These are phyloP conservation scores for Ophiostoma ulmi DNA, from an alignment of 2,329 filamentous ascomycete species.

Conservation along the genomic window DNA sequence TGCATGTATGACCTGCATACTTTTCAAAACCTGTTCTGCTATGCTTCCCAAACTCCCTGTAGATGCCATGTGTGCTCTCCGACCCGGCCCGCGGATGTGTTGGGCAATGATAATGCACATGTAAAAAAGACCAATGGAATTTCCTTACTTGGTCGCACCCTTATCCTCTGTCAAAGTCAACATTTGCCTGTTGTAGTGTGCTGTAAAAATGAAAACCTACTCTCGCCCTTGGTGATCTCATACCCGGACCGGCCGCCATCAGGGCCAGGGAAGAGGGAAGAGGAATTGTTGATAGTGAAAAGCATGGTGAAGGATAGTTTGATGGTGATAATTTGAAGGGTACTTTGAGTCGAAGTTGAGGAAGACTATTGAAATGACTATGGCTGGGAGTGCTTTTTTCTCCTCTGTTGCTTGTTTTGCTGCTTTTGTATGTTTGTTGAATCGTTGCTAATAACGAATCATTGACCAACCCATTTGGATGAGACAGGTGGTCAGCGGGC, in stretches of 20 bases:
- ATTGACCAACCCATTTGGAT: neutral
- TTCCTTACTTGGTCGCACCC: constrained; percentile 16
- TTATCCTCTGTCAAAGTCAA: constrained; percentile 19
- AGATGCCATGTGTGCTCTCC: neutral
- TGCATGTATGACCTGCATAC: neutral
- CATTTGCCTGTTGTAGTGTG: neutral
- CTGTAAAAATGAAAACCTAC: neutral
- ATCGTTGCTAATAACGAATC: neutral
- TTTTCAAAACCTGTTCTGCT: neutral
- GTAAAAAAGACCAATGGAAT: neutral
- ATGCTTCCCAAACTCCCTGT: neutral
- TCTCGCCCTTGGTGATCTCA: constrained; percentile 25
- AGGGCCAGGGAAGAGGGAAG: neutral
- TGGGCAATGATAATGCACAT: neutral
- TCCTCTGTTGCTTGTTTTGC: neutral
- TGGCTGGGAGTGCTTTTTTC: neutral
- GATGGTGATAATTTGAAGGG: neutral
- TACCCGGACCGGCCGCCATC: constrained; percentile 24
- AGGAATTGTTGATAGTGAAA: neutral
- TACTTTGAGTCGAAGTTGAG: neutral
- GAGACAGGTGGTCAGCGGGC: neutral
- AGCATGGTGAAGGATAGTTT: neutral
- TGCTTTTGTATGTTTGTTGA: neutral
- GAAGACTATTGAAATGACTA: neutral
- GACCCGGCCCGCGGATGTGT: neutral